Evolutionary conservation across 2,329 filamentous ascomycete genomes (phyloP).

Genomic region (Xylaria sp.): DNA sequence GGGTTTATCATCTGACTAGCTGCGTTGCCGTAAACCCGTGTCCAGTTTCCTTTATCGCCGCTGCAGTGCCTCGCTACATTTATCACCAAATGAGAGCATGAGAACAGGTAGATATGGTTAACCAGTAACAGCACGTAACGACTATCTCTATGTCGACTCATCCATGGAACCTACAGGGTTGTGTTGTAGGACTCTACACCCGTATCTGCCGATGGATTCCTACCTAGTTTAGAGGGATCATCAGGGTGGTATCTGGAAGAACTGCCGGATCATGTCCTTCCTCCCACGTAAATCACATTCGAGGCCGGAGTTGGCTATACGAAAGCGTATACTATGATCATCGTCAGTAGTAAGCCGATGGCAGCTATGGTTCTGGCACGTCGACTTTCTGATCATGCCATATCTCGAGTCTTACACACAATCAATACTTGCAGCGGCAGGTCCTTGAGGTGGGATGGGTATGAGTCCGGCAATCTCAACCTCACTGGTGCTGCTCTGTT

Average conservation of each 20-base stretch:
- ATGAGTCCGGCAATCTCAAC: background rate
- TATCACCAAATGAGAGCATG: no score
- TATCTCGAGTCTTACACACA: background rate
- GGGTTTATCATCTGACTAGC: no score
- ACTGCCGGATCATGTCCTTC: background rate
- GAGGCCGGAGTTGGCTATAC: no score
- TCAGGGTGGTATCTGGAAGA: background rate
- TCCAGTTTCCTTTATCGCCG: no score
- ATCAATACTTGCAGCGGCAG: background rate
- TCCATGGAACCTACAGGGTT: conserved; percentile 1
- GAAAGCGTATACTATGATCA: background rate
- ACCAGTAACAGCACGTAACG: conserved; percentile 1
- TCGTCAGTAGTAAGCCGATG: conserved; percentile 24
- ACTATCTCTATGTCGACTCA: background rate
- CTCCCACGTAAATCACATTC: background rate
- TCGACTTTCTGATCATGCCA: conserved; percentile 2
- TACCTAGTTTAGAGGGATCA: conserved; percentile 1
- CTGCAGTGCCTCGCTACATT: no score
- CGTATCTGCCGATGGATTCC: conserved; percentile 6
- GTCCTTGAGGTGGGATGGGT: background rate
- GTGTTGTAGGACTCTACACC: conserved; percentile 18
- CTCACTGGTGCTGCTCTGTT: background rate
- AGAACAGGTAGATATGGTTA: background rate
- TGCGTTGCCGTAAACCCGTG: no score
- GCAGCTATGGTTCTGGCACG: background rate